phyloP scores from a whole-genome alignment of 139 green algal species.

The Chlamydomonas eustigma region DNA sequence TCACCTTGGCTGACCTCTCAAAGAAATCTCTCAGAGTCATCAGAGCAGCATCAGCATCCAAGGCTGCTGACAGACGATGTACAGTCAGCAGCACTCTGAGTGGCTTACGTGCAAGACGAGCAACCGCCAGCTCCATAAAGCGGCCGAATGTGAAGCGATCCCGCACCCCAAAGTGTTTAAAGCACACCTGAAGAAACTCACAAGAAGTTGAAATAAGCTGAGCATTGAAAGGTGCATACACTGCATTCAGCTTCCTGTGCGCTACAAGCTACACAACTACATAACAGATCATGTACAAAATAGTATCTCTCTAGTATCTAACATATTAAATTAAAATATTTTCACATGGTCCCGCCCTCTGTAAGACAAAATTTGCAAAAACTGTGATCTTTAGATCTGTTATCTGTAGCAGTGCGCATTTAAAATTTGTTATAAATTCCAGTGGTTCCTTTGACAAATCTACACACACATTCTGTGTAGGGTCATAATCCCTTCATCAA shows the following conservation, averaged over 20 bases:
- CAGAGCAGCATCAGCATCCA: slow-evolving; percentile 59
- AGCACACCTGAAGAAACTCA: slow-evolving; percentile 10
- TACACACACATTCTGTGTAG: too few relatives aligned
- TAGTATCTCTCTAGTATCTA: too few relatives aligned
- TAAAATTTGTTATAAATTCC: too few relatives aligned
- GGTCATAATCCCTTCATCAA: too few relatives aligned
- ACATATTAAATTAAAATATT: too few relatives aligned
- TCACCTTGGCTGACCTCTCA: slow-evolving; percentile 51
- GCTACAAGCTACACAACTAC: too few relatives aligned
- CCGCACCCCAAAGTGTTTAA: slow-evolving; percentile 27
- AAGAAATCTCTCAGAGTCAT: slow-evolving; percentile 54
- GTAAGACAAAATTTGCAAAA: too few relatives aligned
- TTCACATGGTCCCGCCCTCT: too few relatives aligned
- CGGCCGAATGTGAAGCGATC: slow-evolving; percentile 41
- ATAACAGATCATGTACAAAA: too few relatives aligned
- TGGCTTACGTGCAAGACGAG: slow-evolving; percentile 60
- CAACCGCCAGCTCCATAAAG: slow-evolving; percentile 57
- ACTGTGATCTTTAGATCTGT: too few relatives aligned
- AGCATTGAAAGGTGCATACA: not conserved
- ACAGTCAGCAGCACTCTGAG: slow-evolving; percentile 43
- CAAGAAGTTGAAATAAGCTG: not conserved
- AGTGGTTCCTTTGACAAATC: too few relatives aligned
- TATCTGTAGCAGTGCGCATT: too few relatives aligned
- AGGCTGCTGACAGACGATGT: not conserved
- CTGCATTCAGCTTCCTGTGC: not conserved